These are phyloP conservation scores for Brassica carinata DNA, from an alignment of 345 rosid genomes.

Conservation along the genomic window DNA sequence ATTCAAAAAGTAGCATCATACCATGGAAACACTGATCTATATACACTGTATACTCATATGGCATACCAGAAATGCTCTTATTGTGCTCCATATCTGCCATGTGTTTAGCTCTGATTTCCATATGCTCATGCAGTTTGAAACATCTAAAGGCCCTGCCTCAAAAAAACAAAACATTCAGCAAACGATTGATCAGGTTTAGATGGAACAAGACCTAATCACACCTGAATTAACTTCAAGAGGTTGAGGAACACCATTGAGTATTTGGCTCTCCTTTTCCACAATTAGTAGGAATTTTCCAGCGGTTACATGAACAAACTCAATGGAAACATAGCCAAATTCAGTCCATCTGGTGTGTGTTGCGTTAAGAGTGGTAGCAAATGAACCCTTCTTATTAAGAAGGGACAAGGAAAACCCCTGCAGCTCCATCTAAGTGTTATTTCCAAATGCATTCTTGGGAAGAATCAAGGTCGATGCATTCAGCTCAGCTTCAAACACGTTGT, in stretches of 20 bases:
- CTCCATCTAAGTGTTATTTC: constrained; percentile 57
- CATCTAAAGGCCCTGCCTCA: constrained; percentile 63
- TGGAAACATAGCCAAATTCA: constrained; percentile 50
- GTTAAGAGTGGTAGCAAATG: constrained; percentile 42
- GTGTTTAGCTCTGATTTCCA: constrained; percentile 63
- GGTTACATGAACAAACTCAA: constrained; percentile 53
- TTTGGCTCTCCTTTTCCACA: constrained; percentile 58
- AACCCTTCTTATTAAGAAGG: constrained; percentile 53
- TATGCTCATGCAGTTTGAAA: constrained; percentile 59
- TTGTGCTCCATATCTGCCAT: constrained; percentile 83
- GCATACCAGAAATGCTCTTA: constrained; percentile 72
- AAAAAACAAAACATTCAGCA: constrained; percentile 4
- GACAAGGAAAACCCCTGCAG: constrained; percentile 50
- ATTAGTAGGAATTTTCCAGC: constrained; percentile 63
- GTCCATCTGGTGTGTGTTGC: constrained; percentile 53
- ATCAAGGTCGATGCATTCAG: constrained; percentile 53
- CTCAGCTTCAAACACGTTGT: constrained; percentile 69
- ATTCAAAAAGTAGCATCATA: background rate
- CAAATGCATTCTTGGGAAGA: constrained; percentile 87
- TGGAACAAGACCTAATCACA: constrained; percentile 1
- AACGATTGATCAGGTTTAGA: background rate
- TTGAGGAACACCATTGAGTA: constrained; percentile 64
- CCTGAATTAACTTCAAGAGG: constrained; percentile 81
- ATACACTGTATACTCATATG: constrained; percentile 63
- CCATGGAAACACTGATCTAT: constrained; percentile 47